Evolutionary conservation across 2,329 filamentous ascomycete genomes (phyloP).

Genomic region (Blastomyces gilchristii): DNA sequence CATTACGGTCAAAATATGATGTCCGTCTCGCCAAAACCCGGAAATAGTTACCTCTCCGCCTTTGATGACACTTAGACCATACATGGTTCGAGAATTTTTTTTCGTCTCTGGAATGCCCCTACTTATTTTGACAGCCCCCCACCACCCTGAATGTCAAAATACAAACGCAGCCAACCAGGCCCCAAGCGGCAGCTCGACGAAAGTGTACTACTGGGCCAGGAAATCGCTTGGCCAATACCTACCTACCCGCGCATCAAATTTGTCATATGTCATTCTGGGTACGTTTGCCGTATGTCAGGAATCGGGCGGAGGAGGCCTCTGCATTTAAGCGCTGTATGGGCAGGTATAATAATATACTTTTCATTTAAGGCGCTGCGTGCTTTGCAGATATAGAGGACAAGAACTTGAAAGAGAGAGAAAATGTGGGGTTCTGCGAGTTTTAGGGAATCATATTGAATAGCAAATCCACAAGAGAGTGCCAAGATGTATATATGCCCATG

Average conservation of each 20-base stretch:
- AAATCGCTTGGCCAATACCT: neutral
- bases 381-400: neutral
- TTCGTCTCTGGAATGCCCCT: neutral
- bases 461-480: neutral
- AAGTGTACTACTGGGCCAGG: no score
- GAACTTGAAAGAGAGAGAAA: neutral
- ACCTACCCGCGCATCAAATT: neutral
- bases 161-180: neutral
- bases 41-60: neutral
- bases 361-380: neutral
- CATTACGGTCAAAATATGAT: neutral
- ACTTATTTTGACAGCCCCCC: neutral
- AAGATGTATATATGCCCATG: neutral
- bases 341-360: neutral
- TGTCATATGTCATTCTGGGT: neutral
- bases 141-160: neutral
- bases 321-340: neutral
- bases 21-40: neutral
- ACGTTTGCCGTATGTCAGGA: neutral
- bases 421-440: neutral
- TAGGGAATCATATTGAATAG: neutral
- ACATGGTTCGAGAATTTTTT: neutral
- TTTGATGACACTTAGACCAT: neutral
- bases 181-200: neutral
- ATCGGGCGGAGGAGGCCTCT: no score